Base-by-base conservation (phyloP, 371 early-diverging fungal genomes). In the Globomyces sp. region DNA sequence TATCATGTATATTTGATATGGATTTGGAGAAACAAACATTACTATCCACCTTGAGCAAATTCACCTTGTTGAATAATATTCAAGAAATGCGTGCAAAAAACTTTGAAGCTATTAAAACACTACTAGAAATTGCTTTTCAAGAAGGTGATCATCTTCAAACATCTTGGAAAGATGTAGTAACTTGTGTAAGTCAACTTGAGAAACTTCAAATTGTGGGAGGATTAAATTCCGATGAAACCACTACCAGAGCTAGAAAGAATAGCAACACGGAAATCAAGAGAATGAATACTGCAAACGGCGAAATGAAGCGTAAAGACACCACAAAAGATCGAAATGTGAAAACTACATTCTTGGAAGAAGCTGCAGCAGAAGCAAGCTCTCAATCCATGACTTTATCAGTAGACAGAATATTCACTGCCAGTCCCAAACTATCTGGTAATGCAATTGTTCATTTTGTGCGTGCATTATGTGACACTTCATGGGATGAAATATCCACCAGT, bases 391-490 rank as follows among this genome's bases (percentile, higher is more conserved):
- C 92, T 0, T 69, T 96, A 51, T 85, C 84, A 45, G 90, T 91
- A 0, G 97, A 97, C 73, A 84, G 86, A 39, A 82, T 97, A 37
- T 97, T 94, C 65, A 89, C 86, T 2, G 71, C 81, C 3, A 85
- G 85, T 39, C 77, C 79, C 37, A 70, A 76, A 53, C 72, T 86
- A n/a, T 76, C 73, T 10, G 83, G 83, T 0, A 13, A 51, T 4
- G 90, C 91, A 4, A 95, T 96, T 60, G 90, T 92, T 42, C 90
- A 93, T 60, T 95, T 96, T 80, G 92, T 94, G 0, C 80, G 88
- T 2, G 91, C 93, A 2, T 80, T 96, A 53, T 91, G 93, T 70
- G 81, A 83, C 36, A 89, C 90, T 0, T 92, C 94, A 4, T 91
- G 91, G 92, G 91, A 92, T 64, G 97, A 94, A 69, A 91, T 96